Evolutionary conservation across 805 yeast species (phyloP).

Genomic region (Candida taoyuanica): DNA sequence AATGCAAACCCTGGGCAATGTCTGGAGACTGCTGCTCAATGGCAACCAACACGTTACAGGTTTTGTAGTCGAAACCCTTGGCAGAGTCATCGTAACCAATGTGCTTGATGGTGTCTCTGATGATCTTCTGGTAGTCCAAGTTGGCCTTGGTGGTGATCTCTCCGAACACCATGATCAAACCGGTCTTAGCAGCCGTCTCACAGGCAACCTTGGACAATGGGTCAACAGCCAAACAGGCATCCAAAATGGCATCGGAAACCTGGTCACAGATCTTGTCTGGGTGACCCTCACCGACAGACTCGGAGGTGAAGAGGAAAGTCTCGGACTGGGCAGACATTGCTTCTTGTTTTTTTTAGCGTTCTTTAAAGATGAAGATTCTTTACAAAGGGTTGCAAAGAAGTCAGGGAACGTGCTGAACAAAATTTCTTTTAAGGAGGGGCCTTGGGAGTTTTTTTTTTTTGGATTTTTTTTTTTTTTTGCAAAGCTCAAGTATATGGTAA

Average conservation of each 20-base stretch:
- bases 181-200: constrained; percentile 98
- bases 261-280: constrained; percentile 98
- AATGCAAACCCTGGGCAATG: constrained; percentile 98
- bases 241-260: constrained; percentile 96
- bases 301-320: constrained; percentile 71
- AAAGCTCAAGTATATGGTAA: too few species aligned
- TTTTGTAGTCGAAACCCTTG: constrained; percentile 98
- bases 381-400: too few species aligned
- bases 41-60: constrained; percentile 98
- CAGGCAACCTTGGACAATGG: constrained; percentile 99
- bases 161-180: constrained; percentile 99
- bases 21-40: constrained; percentile 99
- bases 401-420: neutral
- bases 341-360: constrained; percentile 5
- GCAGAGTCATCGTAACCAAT: constrained; percentile 96
- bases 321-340: constrained; percentile 27
- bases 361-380: neutral
- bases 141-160: constrained; percentile 97
- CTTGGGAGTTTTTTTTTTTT: neutral
- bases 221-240: constrained; percentile 93
- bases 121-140: constrained; percentile 93
- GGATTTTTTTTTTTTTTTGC: neutral
- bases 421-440: neutral
- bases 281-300: constrained; percentile 93
- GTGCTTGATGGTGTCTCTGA: constrained; percentile 97